Conservation (phyloP, 768 basidiomycete species). For the Psilocybe cubensis region DNA sequence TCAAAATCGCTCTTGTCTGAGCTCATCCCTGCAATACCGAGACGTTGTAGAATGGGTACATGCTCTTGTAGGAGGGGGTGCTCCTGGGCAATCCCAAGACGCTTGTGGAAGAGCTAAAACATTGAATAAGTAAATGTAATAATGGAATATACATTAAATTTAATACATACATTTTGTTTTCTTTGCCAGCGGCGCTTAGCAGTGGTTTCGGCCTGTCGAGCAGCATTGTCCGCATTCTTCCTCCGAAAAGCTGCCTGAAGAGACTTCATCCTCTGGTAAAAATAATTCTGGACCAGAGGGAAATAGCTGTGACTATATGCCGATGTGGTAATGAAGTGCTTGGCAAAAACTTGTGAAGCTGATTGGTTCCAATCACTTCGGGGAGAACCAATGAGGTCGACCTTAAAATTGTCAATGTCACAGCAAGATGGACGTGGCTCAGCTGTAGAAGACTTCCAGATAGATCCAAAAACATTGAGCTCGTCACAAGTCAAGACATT, state of each 20-base stretch:
- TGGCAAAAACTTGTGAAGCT: neutral
- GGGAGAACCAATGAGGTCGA: constrained; percentile 58
- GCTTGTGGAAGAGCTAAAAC: neutral
- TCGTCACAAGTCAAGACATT: too few species aligned
- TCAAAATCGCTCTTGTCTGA: neutral
- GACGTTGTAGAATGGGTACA: neutral
- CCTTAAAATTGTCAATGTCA: constrained; percentile 23
- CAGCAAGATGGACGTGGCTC: too few species aligned
- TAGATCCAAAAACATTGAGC: too few species aligned
- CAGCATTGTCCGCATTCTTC: too few species aligned
- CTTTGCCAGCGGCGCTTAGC: neutral
- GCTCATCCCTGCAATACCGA: neutral
- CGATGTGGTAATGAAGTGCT: neutral
- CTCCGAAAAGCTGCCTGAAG: neutral
- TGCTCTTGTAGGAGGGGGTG: neutral
- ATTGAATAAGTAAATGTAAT: neutral
- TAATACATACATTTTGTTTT: neutral
- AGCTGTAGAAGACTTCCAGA: too few species aligned
- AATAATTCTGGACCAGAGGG: neutral
- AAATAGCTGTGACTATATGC: neutral
- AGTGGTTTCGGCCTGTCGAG: too few species aligned
- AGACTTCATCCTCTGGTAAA: neutral
- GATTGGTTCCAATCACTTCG: neutral
- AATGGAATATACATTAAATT: neutral
- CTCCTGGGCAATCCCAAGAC: neutral